These are phyloP conservation scores for Sparassis latifolia DNA, from an alignment of 1,284 basidiomycete genomes.

Conservation along the genomic window DNA sequence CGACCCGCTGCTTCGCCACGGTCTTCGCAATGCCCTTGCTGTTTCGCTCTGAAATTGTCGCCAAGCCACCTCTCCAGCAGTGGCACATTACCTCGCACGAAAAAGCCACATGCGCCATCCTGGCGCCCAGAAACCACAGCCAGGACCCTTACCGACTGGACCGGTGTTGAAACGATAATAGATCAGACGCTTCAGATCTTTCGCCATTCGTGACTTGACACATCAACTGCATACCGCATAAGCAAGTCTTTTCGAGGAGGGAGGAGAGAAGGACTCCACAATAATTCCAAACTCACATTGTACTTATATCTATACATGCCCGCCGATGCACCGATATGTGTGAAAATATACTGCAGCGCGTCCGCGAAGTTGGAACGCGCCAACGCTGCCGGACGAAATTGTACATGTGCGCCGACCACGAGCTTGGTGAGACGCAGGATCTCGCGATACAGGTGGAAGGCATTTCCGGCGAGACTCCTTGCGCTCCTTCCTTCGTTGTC, in stretches of 20 bases:
- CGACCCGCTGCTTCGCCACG: conserved; percentile 98
- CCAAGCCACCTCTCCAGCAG: conserved; percentile 96
- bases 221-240: conserved; percentile 64
- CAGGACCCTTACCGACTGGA: conserved; percentile 98
- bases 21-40: conserved; percentile 94
- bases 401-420: conserved; percentile 97
- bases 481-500: conserved; percentile 98
- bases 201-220: conserved; percentile 98
- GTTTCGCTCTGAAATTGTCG: conserved; percentile 94
- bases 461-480: conserved; percentile 99
- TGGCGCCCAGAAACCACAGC: conserved; percentile 99
- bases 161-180: conserved; percentile 99
- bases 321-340: conserved; percentile 94
- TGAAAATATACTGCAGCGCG: conserved; percentile 97
- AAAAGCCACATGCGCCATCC: conserved; percentile 99
- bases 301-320: conserved; percentile 99
- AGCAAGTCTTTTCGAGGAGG: conserved; percentile 5
- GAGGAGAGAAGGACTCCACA: background rate
- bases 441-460: conserved; percentile 97
- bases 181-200: conserved; percentile 97
- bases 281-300: conserved; percentile 64
- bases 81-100: conserved; percentile 96
- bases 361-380: conserved; percentile 99
- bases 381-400: conserved; percentile 98
- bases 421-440: conserved; percentile 96